Evolutionary conservation across 208 protist genomes (phyloP), one percentile per base, ranked within the genome.

Genomic region (Lotmaria passim): DNA sequence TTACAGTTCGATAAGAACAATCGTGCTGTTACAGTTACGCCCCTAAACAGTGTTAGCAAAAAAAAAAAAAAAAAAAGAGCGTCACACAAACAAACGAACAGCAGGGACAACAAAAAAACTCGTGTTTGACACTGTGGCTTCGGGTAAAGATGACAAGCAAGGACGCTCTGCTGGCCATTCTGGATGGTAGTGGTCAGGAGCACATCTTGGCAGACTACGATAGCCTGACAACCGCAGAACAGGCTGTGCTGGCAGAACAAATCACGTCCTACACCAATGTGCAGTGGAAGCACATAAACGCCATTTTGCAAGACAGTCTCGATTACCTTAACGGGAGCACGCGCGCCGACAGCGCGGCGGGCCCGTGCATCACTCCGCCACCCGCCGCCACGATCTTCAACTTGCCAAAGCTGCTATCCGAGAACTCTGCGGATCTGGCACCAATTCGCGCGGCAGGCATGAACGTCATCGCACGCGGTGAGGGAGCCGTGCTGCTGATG

Each of bases 401-500:
- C 43, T n/a, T 78, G 21, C 55, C 65, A 7, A 52, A 69, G 28
- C 61, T 82, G 33, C 44, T 61, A n/a, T 30, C 57, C 2, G 53
- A 50, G 21, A 47, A 55, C 12, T 41, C 67, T 12, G 51, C 21
- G 1, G 65, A 76, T 36, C 5, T 72, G 21, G 57, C 41, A 21
- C 52, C 72, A 11, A 72, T 85, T 50, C 48, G 44, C 30, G 24
- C 24, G 3, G 50, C 70, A 11, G 93, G 97, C 17, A 82, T 98
- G 24, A 48, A 85, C 39, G 61, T 91, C 26, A 94, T 99, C 44
- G 67, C 83, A 8, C 19, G 75, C 38, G 91, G 95, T 15, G 78
- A 93, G 64, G 85, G 97, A 0, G 98, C 90, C 8, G 86, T 98
- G 47, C 60, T 99, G 17, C 79, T 99, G 24, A 80, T 99, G 34